Evolutionary conservation across 306 rosid species (phyloP).

Genomic region (Trifolium subterraneum): DNA sequence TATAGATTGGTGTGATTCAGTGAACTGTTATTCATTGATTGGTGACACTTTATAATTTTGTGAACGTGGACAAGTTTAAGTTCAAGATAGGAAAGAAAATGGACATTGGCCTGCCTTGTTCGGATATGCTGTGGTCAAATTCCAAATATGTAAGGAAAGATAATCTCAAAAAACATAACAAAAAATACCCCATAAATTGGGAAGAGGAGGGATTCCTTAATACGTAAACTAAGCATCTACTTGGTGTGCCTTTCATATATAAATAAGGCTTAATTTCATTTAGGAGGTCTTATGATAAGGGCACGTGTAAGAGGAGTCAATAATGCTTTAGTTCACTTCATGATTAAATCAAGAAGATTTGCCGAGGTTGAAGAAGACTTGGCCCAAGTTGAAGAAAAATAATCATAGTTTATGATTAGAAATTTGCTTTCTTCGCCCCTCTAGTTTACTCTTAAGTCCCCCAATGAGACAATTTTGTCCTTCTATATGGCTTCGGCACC

Average conservation of each 20-base stretch:
- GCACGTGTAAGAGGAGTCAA: too few species aligned
- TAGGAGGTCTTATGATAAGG: too few species aligned
- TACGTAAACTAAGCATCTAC: neutral
- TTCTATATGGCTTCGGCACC: too few species aligned
- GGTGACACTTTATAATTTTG: constrained; percentile 42
- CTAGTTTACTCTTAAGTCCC: too few species aligned
- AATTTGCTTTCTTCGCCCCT: too few species aligned
- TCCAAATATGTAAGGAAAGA: constrained; percentile 31
- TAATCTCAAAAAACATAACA: neutral
- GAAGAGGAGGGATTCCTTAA: constrained; percentile 3
- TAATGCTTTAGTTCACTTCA: too few species aligned
- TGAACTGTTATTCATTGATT: constrained; percentile 44
- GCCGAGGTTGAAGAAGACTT: too few species aligned
- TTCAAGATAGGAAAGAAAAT: constrained; percentile 25
- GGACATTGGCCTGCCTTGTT: neutral
- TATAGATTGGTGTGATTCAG: constrained; percentile 37
- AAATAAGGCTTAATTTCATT: neutral
- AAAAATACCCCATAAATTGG: neutral
- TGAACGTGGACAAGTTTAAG: constrained; percentile 58
- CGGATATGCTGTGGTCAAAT: constrained; percentile 19
- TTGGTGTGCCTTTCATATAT: neutral
- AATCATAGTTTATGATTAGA: too few species aligned
- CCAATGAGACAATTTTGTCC: too few species aligned
- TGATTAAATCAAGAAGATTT: too few species aligned
- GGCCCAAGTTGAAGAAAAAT: too few species aligned